Percentiles rank a stretch among this genome's conserved stretches.
Conservation (phyloP, 169 alveolate genomes). For the Plasmodium knowlesi region DNA sequence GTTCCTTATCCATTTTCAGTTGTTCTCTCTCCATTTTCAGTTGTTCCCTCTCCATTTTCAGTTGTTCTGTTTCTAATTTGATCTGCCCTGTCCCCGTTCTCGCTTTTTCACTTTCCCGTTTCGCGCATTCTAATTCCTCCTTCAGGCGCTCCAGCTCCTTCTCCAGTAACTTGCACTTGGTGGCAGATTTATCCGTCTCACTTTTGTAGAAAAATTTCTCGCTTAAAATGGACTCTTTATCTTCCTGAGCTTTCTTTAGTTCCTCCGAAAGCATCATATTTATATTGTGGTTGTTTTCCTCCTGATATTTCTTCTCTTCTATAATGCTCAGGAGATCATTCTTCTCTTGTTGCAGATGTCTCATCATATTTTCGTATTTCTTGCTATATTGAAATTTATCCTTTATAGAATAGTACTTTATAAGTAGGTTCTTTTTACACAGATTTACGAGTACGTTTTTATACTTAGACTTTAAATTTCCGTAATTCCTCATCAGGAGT, state of each 20-base stretch:
- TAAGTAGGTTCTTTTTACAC: slow-evolving; percentile 28
- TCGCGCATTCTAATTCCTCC: slow-evolving; percentile 8
- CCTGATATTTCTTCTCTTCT: slow-evolving; percentile 43
- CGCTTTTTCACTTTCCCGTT: background rate
- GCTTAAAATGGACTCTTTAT: slow-evolving; percentile 17
- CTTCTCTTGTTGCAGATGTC: slow-evolving; percentile 51
- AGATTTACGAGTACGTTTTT: slow-evolving; percentile 46
- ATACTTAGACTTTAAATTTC: slow-evolving; percentile 11
- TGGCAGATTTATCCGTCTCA: slow-evolving; percentile 9
- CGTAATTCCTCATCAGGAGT: slow-evolving; percentile 21
- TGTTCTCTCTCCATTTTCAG: slow-evolving; percentile 16
- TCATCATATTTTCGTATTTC: slow-evolving; percentile 70
- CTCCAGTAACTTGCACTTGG: slow-evolving; percentile 3
- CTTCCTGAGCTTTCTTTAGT: slow-evolving; percentile 31
- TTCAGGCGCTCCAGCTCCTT: slow-evolving; percentile 6
- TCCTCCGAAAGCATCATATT: slow-evolving; percentile 47
- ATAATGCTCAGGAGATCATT: slow-evolving; percentile 34
- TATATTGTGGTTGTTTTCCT: slow-evolving; percentile 38
- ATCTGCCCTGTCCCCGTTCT: background rate
- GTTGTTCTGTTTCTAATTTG: background rate
- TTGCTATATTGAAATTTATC: slow-evolving; percentile 40
- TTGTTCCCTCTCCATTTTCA: background rate
- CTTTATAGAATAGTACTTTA: slow-evolving; percentile 39
- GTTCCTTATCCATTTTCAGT: slow-evolving; percentile 13
- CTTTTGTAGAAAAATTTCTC: slow-evolving; percentile 10